These are phyloP conservation scores for Fusarium chlamydosporum DNA, from an alignment of 2,329 filamentous ascomycete genomes.

Conservation along the genomic window DNA sequence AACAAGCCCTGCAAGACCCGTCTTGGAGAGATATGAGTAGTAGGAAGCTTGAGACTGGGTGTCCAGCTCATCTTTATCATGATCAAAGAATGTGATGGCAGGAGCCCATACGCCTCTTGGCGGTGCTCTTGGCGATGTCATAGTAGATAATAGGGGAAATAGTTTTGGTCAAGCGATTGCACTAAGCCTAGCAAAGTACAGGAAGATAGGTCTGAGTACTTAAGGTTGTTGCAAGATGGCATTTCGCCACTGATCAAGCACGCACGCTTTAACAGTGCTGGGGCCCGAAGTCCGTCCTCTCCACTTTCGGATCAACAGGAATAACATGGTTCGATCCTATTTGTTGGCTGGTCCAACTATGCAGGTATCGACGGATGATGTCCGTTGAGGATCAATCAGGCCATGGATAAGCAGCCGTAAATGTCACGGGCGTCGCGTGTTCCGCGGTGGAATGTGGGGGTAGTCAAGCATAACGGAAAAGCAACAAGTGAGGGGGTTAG, in stretches of 20 bases:
- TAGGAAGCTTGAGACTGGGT: constrained; percentile 64
- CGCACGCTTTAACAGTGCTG: background rate
- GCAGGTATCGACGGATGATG: constrained; percentile 4
- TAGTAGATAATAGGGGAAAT: background rate
- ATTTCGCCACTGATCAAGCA: background rate
- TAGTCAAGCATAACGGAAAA: constrained; percentile 18
- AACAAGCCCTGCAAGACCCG: constrained; percentile 66
- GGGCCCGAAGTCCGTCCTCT: background rate
- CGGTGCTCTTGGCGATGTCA: constrained; percentile 42
- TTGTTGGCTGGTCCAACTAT: background rate
- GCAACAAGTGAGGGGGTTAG: background rate
- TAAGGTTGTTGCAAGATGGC: constrained; percentile 22
- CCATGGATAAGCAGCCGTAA: constrained; percentile 4
- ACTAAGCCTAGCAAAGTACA: background rate
- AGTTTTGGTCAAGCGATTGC: background rate
- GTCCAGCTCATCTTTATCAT: constrained; percentile 63
- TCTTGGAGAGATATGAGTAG: constrained; percentile 65
- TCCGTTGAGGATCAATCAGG: background rate
- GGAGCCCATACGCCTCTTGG: constrained; percentile 64
- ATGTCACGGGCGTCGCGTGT: background rate
- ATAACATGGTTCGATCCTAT: background rate
- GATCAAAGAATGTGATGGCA: constrained; percentile 68
- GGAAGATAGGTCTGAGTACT: constrained; percentile 33
- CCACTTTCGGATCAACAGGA: background rate
- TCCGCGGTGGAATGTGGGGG: background rate